phyloP scores from a whole-genome alignment of 164 flowering plant genomes.

The Dillenia suffruticosa region DNA sequence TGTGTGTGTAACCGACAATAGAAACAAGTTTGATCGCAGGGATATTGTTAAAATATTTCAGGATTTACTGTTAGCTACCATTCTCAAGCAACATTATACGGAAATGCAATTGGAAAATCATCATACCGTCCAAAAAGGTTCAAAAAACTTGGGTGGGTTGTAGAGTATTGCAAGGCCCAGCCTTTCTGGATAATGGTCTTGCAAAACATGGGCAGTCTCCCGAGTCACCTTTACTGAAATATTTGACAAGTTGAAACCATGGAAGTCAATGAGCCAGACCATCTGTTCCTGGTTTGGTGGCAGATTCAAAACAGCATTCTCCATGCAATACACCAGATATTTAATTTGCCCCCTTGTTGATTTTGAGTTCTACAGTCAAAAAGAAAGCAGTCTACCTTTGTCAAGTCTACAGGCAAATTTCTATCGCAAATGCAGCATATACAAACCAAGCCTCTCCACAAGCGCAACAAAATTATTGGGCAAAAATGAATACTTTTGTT shows the following conservation, averaged over 20 bases:
- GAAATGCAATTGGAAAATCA: neutral
- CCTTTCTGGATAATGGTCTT: constrained; percentile 87
- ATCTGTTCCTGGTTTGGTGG: constrained; percentile 80
- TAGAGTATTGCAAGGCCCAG: constrained; percentile 78
- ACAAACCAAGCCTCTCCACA: no score
- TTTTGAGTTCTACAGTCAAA: constrained; percentile 70
- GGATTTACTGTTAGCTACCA: no score
- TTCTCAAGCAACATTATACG: neutral
- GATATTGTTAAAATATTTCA: no score
- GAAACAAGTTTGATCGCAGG: no score
- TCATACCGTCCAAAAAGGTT: constrained; percentile 79
- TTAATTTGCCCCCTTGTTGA: constrained; percentile 72
- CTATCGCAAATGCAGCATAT: no score
- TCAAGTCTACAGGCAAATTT: no score
- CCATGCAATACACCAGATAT: constrained; percentile 92
- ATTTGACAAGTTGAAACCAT: constrained; percentile 65
- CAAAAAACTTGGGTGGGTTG: constrained; percentile 84
- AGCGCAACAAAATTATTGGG: no score
- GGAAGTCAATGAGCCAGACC: constrained; percentile 94
- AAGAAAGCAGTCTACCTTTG: no score
- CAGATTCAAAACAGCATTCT: constrained; percentile 86
- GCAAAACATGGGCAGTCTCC: constrained; percentile 83
- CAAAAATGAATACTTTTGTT: no score
- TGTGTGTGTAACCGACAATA: no score
- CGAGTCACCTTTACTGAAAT: constrained; percentile 66